These are phyloP conservation scores for Adenanthera pavonina DNA, from an alignment of 306 rosid species.

Conservation along the genomic window DNA sequence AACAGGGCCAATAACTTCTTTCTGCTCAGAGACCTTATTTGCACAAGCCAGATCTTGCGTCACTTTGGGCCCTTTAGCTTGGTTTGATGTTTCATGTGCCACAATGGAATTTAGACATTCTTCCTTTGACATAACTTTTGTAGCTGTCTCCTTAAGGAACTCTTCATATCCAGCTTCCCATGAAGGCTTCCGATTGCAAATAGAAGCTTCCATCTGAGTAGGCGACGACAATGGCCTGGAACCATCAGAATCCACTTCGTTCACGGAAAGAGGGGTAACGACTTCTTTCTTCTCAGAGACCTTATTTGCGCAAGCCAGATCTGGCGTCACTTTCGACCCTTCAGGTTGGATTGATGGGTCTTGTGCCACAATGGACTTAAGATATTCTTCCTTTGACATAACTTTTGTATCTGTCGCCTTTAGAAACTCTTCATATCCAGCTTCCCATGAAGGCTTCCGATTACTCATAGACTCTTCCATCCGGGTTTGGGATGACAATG, in stretches of 20 bases:
- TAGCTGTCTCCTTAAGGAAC: conserved; percentile 40
- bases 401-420: conserved; percentile 40
- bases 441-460: neutral
- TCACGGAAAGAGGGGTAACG: neutral
- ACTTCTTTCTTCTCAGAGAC: conserved; percentile 17
- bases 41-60: neutral
- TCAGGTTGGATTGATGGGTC: neutral
- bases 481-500: neutral
- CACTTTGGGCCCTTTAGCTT: neutral
- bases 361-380: conserved; percentile 29
- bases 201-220: neutral
- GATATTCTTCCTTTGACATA: conserved; percentile 39
- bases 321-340: neutral
- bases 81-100: conserved; percentile 14
- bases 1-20: conserved; percentile 18
- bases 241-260: neutral
- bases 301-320: neutral
- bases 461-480: neutral
- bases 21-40: neutral
- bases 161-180: conserved; percentile 23
- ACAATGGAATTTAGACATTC: conserved; percentile 36
- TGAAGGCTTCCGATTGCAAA: neutral
- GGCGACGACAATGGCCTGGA: neutral
- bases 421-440: conserved; percentile 34
- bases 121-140: conserved; percentile 40